A percentile compares a stretch with the other conserved stretches of the same genome.
phyloP scores from a whole-genome alignment of 805 yeast species.

The Candida broadrunensis region DNA sequence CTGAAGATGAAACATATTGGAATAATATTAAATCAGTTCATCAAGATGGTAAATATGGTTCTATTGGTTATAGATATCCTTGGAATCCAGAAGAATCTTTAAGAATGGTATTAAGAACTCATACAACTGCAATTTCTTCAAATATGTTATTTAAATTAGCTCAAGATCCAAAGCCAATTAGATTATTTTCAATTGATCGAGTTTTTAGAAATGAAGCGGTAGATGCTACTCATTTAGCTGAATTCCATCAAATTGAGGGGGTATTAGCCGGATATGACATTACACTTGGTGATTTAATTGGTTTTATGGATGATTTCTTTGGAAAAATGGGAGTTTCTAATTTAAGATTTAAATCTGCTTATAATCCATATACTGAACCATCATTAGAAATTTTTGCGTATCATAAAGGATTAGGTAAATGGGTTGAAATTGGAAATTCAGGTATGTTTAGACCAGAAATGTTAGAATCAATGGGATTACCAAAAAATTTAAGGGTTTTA shows the following conservation, averaged over 20 bases:
- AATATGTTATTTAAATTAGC: slow-evolving; percentile 86
- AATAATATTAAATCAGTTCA: slow-evolving; percentile 80
- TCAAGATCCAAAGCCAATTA: slow-evolving; percentile 79
- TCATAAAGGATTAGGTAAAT: slow-evolving; percentile 90
- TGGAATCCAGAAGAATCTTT: slow-evolving; percentile 92
- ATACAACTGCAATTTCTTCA: slow-evolving; percentile 93
- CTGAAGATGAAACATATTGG: slow-evolving; percentile 78
- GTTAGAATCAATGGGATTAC: slow-evolving; percentile 98
- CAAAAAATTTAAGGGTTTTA: slow-evolving; percentile 86
- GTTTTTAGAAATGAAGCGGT: slow-evolving; percentile 99
- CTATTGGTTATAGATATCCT: slow-evolving; percentile 97
- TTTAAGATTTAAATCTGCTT: slow-evolving; percentile 96
- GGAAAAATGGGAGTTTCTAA: slow-evolving; percentile 95
- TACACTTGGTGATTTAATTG: slow-evolving; percentile 93
- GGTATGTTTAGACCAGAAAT: slow-evolving; percentile 99
- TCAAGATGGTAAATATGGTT: slow-evolving; percentile 85
- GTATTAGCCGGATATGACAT: slow-evolving; percentile 94
- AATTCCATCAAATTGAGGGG: slow-evolving; percentile 99
- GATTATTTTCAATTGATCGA: slow-evolving; percentile 94
- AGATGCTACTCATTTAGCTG: slow-evolving; percentile 98
- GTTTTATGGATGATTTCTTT: slow-evolving; percentile 97
- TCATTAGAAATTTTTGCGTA: slow-evolving; percentile 95
- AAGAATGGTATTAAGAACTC: slow-evolving; percentile 92
- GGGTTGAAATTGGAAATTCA: slow-evolving; percentile 99
- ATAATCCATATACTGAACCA: slow-evolving; percentile 99